A percentile compares a stretch with the other conserved stretches of the same genome.
phyloP scores from a whole-genome alignment of 208 protist species.

The Trypanosomatidae sp. region DNA sequence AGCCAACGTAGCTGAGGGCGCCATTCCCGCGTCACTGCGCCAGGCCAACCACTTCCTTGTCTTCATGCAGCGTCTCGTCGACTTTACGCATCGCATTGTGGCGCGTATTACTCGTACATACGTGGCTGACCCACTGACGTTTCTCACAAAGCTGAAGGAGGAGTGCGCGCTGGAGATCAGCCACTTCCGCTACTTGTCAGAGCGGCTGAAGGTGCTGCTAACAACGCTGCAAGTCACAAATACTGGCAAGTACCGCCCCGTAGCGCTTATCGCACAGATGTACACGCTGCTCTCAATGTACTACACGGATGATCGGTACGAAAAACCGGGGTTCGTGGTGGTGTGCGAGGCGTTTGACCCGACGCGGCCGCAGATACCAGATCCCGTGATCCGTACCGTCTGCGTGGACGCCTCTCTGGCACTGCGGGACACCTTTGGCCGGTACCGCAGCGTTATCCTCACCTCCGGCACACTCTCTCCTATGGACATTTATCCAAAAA shows the following conservation, averaged over 20 bases:
- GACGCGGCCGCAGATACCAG: slow-evolving; percentile 81
- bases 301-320: slow-evolving; percentile 88
- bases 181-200: slow-evolving; percentile 84
- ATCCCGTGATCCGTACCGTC: slow-evolving; percentile 90
- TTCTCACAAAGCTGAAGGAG: slow-evolving; percentile 88
- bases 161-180: slow-evolving; percentile 85
- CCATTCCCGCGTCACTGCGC: slow-evolving; percentile 96
- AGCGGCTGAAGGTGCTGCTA: slow-evolving; percentile 94
- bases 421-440: slow-evolving; percentile 94
- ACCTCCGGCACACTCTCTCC: slow-evolving; percentile 98
- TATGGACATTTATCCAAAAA: slow-evolving; percentile 99
- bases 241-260: slow-evolving; percentile 88
- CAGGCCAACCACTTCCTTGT: slow-evolving; percentile 96
- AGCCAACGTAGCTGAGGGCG: slow-evolving; percentile 87
- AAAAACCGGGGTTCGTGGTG: slow-evolving; percentile 89
- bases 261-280: slow-evolving; percentile 95
- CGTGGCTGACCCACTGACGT: slow-evolving; percentile 86
- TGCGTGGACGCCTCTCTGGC: slow-evolving; percentile 98
- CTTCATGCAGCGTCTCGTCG: slow-evolving; percentile 93
- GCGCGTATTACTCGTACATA: slow-evolving; percentile 85
- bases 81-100: slow-evolving; percentile 93
- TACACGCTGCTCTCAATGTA: slow-evolving; percentile 95
- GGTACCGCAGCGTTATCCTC: slow-evolving; percentile 96
- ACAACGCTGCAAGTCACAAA: slow-evolving; percentile 96
- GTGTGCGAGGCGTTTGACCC: slow-evolving; percentile 97